Evolutionary conservation across 495 filamentous ascomycete genomes (phyloP).

Genomic region (Aspergillus ellipticus): DNA sequence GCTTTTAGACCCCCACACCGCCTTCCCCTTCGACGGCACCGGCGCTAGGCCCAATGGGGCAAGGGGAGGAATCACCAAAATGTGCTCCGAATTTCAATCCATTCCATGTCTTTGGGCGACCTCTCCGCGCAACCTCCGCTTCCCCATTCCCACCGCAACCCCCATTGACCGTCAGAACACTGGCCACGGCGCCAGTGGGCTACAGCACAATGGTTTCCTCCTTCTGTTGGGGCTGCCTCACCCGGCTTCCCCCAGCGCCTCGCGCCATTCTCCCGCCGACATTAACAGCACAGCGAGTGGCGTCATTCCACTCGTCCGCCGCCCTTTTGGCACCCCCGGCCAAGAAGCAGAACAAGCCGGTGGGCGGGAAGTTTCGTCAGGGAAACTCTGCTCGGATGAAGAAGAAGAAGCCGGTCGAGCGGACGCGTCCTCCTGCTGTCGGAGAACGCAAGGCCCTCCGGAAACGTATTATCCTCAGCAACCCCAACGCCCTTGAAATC

Average conservation of each 20-base stretch:
- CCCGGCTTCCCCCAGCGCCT: constrained; percentile 47
- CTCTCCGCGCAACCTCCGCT: constrained; percentile 19
- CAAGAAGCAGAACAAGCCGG: constrained; percentile 31
- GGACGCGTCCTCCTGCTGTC: constrained; percentile 50
- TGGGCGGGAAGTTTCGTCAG: constrained; percentile 29
- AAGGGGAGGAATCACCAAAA: constrained; percentile 31
- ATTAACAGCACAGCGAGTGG: constrained; percentile 34
- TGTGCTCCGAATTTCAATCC: constrained; percentile 24
- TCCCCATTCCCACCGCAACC: constrained; percentile 20
- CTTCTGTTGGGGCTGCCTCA: constrained; percentile 66
- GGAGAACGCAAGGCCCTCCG: constrained; percentile 85
- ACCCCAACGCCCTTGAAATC: constrained; percentile 84
- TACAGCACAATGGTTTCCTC: constrained; percentile 58
- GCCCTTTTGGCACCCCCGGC: constrained; percentile 35
- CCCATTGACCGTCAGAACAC: constrained; percentile 35
- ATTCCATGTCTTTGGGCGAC: constrained; percentile 17
- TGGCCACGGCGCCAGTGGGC: constrained; percentile 34
- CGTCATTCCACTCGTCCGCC: constrained; percentile 45
- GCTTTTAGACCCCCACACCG: constrained; percentile 18
- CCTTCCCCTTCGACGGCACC: constrained; percentile 5
- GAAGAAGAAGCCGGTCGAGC: constrained; percentile 37
- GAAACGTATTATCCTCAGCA: constrained; percentile 86
- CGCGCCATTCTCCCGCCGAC: constrained; percentile 35
- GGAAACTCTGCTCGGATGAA: constrained; percentile 47
- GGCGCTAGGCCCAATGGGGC: constrained; percentile 24